Evolutionary conservation across 192 early-diverging fungal genomes (phyloP), one percentile per base, ranked within the genome.

Genomic region (Coemansia sp.): DNA sequence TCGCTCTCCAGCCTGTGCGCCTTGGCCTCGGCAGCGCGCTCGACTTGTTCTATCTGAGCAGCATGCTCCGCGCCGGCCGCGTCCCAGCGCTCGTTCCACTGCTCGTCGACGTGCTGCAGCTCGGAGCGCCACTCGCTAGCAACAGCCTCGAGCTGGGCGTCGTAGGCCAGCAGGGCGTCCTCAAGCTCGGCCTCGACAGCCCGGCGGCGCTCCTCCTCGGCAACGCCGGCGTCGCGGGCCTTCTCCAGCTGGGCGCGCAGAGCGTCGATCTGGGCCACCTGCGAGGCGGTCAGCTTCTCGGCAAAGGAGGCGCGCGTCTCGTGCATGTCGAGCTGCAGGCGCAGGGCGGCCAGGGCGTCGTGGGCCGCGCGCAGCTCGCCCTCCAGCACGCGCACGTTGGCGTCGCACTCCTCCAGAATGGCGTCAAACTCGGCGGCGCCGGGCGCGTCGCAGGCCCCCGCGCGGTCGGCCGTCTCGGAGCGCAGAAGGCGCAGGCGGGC

Each of bases 401-500:
- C 85, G 65, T 89, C 87, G 69, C 90, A 89, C 59, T 90, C 90
- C 51, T 88, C 84, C 63, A 92, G 85, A 4, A 92, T 85, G n/a
- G 89, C 74, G 83, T 73, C 85, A 77, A 58, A 91, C 85, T 65
- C 86, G 65, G 63, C 88, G 42, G 63, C 86, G 61, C 79, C 67
- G 2, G 73, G 73, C 9, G 65, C 74, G 31, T 62, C 64, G 58
- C 57, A 38, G 31, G 18, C 31, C 14, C 65, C 39, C 4, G 42
- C n/a, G 34, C 18, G 42, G 42, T 45, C 42, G n/a, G 39, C 18
- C 0, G 57, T 34, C 33, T 42, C 38, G 18, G 24, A 35, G 48
- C 20, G 63, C 59, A 35, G 50, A 51, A 42, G 63, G 59, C 62
- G 62, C 39, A 73, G 73, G 3, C 64, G 70, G 24, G 66, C 28